These are phyloP conservation scores for Kurtzmaniella cleridarum DNA, from an alignment of 805 yeast genomes.

Conservation along the genomic window DNA sequence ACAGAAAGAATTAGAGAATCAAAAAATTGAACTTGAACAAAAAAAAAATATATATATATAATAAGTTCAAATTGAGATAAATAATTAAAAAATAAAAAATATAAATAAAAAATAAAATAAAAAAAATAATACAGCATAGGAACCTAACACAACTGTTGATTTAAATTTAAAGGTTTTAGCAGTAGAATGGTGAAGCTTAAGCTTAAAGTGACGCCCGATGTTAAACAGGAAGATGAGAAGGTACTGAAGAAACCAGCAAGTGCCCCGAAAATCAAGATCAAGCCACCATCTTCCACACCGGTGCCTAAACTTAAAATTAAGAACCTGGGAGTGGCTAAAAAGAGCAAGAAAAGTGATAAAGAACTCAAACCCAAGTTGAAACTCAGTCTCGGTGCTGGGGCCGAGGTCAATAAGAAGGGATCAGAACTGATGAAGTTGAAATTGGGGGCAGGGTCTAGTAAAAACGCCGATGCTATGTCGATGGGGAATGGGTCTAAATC, in stretches of 20 bases:
- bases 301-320: constrained; percentile 16
- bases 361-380: constrained; percentile 14
- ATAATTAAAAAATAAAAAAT: no score
- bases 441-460: not conserved
- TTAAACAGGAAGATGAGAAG: constrained; percentile 1
- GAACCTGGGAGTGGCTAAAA: constrained; percentile 7
- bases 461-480: not conserved
- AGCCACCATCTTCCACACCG: constrained; percentile 11
- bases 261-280: constrained; percentile 14
- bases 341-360: constrained; percentile 4
- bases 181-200: constrained; percentile 13
- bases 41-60: no score
- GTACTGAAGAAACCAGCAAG: not conserved
- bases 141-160: no score
- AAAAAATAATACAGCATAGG: no score
- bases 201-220: constrained; percentile 14
- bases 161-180: no score
- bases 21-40: no score
- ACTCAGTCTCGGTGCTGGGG: constrained; percentile 6
- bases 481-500: constrained; percentile 3
- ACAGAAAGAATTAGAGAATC: no score
- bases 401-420: not conserved
- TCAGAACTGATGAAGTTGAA: not conserved
- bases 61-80: no score
- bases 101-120: no score